These are phyloP conservation scores for Dentipellis sp. DNA, from an alignment of 768 basidiomycete species.

Conservation along the genomic window DNA sequence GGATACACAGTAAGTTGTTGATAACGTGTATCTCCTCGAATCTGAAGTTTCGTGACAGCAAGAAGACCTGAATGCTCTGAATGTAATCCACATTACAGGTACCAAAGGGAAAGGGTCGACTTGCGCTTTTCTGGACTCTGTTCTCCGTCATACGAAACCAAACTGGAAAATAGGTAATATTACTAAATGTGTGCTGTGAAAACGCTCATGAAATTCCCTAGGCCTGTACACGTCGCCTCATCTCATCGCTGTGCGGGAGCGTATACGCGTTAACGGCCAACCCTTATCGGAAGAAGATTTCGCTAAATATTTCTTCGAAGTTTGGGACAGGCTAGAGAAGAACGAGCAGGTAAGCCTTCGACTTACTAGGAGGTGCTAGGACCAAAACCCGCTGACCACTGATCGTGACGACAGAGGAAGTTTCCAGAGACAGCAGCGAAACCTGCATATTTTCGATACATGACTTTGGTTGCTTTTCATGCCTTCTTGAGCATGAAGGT, in stretches of 20 bases:
- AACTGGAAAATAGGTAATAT: conserved; percentile 68
- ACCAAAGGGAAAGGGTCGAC: conserved; percentile 99
- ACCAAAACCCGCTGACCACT: neutral
- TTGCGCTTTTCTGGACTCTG: conserved; percentile 84
- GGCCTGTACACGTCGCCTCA: conserved; percentile 97
- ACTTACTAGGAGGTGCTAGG: neutral
- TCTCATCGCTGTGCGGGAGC: conserved; percentile 89
- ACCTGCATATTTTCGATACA: conserved; percentile 90
- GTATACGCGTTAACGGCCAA: conserved; percentile 86
- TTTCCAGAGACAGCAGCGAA: conserved; percentile 48
- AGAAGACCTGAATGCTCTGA: conserved; percentile 74
- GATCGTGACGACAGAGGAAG: conserved; percentile 29
- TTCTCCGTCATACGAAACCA: conserved; percentile 68
- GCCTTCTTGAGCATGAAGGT: conserved; percentile 71
- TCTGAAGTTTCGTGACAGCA: conserved; percentile 35
- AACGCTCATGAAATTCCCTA: conserved; percentile 20
- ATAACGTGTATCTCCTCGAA: no score
- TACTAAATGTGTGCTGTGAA: neutral
- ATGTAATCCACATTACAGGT: conserved; percentile 94
- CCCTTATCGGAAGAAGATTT: conserved; percentile 87
- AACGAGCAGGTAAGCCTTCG: conserved; percentile 45
- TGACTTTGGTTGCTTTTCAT: conserved; percentile 90
- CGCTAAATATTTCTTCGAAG: conserved; percentile 88
- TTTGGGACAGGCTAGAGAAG: conserved; percentile 77
- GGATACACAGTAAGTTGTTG: conserved; percentile 64